Conservation (phyloP, 2,329 filamentous ascomycete genomes). For the Aspergillus sp. region DNA sequence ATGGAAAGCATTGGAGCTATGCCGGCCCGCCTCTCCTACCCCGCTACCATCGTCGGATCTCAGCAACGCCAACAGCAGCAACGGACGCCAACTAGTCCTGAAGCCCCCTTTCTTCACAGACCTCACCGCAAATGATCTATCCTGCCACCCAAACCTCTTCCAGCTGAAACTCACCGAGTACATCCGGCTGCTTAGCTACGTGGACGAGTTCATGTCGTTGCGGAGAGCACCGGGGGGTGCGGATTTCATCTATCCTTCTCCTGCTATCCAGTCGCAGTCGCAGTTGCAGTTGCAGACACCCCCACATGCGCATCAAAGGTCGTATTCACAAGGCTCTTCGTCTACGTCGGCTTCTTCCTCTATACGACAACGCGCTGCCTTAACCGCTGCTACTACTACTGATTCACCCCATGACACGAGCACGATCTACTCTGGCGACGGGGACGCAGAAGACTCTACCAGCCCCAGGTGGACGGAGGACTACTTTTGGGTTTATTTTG, state of each 20-base stretch:
- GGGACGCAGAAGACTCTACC: not conserved
- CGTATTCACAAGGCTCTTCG: not conserved
- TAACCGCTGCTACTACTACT: not conserved
- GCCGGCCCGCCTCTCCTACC: not conserved
- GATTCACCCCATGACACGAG: not conserved
- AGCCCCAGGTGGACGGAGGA: not conserved
- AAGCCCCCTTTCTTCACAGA: not conserved
- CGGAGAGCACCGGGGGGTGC: not conserved
- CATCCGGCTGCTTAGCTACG: conserved; percentile 7
- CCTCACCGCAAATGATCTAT: not conserved
- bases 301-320: not conserved
- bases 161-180: conserved; percentile 14
- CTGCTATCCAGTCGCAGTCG: not conserved
- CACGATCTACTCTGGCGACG: not conserved
- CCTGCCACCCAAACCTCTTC: conserved; percentile 7
- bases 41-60: not conserved
- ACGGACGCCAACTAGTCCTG: not conserved
- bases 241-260: not conserved
- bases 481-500: conserved; percentile 5
- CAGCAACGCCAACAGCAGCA: not conserved
- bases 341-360: not conserved
- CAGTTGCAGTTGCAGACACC: not conserved
- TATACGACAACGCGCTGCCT: not conserved
- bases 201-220: conserved; percentile 14
- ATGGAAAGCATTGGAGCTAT: conserved; percentile 14